Base-by-base conservation (phyloP, 1,284 basidiomycete species). In the Tilletiopsis washingtonensis region DNA sequence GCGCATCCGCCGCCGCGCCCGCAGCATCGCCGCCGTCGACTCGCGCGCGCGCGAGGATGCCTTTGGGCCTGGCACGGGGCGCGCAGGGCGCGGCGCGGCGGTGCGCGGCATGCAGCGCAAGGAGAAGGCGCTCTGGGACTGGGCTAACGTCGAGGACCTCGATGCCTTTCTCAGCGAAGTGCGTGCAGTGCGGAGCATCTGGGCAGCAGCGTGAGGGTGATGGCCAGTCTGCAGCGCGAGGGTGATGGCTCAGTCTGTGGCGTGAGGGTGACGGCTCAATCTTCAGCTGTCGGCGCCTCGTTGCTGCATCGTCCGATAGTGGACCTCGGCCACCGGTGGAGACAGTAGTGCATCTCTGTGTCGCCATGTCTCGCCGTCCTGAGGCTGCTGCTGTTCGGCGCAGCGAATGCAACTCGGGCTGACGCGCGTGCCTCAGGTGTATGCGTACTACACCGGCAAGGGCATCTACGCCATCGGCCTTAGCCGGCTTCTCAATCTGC, bases 111-210 rank as follows among this genome's bases (percentile, higher is more conserved):
- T 64, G 17, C 53, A 42, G 19, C 50, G 51, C 5, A 59, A 57
- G 49, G 59, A 66, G 36, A 64, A 56, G 59, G 93, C 93, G 0
- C 73, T 97, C 39, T 99, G 94, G 94, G 86, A 88, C 57, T 99
- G 94, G 94, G 89, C 94, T 55, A 99, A 98, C 71, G 88, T 97
- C 6, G 88, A 89, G 68, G 93, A 98, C 71, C 79, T 98, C 36
- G 93, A 99, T 68, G 83, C 82, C 5, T 98, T 94, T 74, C 75
- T 99, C 9, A 9, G 29, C 29, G 29, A 34, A n/a, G 29, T 34
- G 29, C 29, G 29, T n/a, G 9, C 29, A 34, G n/a, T n/a, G n/a
- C n/a, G n/a, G n/a, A n/a, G n/a, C n/a, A n/a, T n/a, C n/a, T n/a
- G n/a, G n/a, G n/a, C n/a, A n/a, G n/a, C n/a, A n/a, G n/a, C n/a